Conservation (phyloP, 257 asterid species). For the Solanum etuberosum region DNA sequence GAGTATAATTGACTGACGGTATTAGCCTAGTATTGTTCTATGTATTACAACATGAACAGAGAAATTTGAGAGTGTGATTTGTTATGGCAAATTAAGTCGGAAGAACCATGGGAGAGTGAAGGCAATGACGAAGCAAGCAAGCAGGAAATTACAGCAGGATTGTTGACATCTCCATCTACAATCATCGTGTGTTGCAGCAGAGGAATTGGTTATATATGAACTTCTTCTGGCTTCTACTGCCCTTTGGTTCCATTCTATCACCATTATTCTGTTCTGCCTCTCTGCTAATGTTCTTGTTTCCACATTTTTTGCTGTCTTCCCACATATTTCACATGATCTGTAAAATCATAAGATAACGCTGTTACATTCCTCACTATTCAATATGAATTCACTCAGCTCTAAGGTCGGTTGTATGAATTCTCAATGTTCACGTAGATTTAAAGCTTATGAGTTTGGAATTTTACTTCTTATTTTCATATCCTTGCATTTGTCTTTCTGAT, state of each 20-base stretch:
- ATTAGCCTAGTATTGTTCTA: not conserved
- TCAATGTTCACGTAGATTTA: not conserved
- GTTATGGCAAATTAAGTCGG: slow-evolving; percentile 1
- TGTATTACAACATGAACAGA: not conserved
- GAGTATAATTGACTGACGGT: not conserved
- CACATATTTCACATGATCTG: slow-evolving; percentile 55
- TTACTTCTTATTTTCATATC: too few relatives aligned
- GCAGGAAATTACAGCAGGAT: slow-evolving; percentile 24
- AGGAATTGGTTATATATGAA: not conserved
- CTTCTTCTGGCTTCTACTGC: not conserved
- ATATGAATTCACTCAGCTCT: not conserved
- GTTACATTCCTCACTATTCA: not conserved
- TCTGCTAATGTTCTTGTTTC: not conserved
- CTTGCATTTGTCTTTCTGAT: too few relatives aligned
- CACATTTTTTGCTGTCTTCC: slow-evolving; percentile 25
- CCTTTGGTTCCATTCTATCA: slow-evolving; percentile 23
- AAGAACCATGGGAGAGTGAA: slow-evolving; percentile 37
- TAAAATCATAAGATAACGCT: not conserved
- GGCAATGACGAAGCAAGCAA: slow-evolving; percentile 26
- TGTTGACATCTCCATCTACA: slow-evolving; percentile 15
- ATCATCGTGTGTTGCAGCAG: slow-evolving; percentile 2
- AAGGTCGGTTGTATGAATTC: not conserved
- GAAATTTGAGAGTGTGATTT: not conserved
- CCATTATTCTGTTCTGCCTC: slow-evolving; percentile 1
- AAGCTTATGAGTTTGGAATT: too few relatives aligned